These are phyloP conservation scores for Apiotrichum domesticum DNA, from an alignment of 1,284 basidiomycete species.

Conservation along the genomic window DNA sequence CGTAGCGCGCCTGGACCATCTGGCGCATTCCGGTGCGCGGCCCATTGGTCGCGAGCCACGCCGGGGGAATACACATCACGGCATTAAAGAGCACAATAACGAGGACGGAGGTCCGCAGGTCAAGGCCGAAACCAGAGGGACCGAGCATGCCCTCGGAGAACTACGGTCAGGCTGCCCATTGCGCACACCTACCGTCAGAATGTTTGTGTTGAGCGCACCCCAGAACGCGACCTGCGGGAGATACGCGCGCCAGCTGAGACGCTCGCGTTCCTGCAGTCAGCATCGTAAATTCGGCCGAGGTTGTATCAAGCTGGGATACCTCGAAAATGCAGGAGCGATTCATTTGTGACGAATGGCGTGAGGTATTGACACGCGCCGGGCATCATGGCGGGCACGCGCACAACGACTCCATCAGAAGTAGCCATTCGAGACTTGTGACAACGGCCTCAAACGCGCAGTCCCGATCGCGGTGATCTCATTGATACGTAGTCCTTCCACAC, in stretches of 20 bases:
- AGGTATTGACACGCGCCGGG: too few relatives aligned
- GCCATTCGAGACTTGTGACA: too few relatives aligned
- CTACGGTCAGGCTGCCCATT: conserved; percentile 6
- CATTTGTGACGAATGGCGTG: too few relatives aligned
- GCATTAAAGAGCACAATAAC: conserved; percentile 36
- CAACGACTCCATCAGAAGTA: too few relatives aligned
- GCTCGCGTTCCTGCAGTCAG: conserved; percentile 10
- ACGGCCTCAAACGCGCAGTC: too few relatives aligned
- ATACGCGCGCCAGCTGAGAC: conserved; percentile 25
- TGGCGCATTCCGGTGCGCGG: conserved; percentile 79
- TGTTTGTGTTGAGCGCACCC: conserved; percentile 44
- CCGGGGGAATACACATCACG: conserved; percentile 28
- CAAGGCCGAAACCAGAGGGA: conserved; percentile 34
- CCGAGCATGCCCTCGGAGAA: conserved; percentile 44
- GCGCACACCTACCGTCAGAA: conserved; percentile 32
- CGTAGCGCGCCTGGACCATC: conserved; percentile 73
- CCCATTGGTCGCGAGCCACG: conserved; percentile 64
- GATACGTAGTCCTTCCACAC: conserved; percentile 2
- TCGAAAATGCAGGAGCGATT: too few relatives aligned
- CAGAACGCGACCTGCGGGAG: conserved; percentile 41
- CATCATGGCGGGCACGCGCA: too few relatives aligned
- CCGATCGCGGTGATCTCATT: background rate
- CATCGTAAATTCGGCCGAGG: too few relatives aligned
- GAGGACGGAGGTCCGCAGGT: conserved; percentile 26
- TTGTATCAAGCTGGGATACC: background rate